Percentiles rank a stretch among this genome's conserved stretches.
Conservation (phyloP, 257 asterid genomes). For the Leptodermis oblonga region DNA sequence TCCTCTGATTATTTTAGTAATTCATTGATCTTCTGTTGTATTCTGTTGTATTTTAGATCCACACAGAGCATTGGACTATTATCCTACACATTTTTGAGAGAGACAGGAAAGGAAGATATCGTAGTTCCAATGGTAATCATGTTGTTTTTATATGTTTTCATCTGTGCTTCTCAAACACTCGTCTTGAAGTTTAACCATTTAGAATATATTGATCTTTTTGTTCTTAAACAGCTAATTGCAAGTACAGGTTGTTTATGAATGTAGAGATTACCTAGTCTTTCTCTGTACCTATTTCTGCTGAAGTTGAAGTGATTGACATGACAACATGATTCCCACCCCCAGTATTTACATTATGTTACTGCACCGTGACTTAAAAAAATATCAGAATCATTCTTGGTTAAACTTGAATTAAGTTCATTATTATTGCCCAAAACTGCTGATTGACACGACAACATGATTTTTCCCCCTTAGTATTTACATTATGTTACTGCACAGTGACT, state of each 20-base stretch:
- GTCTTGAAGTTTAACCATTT: not conserved
- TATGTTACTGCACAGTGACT: not conserved
- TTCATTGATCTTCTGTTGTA: not conserved
- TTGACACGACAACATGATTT: not conserved
- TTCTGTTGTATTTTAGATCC: constrained; percentile 52
- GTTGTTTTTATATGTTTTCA: not conserved
- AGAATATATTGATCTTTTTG: not conserved
- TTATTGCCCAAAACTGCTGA: too few species aligned
- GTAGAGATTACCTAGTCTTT: not conserved
- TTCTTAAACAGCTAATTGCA: not conserved
- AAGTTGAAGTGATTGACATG: not conserved
- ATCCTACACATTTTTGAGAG: constrained; percentile 74
- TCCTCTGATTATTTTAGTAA: not conserved
- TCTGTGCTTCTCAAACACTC: not conserved
- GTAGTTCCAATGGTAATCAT: constrained; percentile 80
- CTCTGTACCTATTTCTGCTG: not conserved
- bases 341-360: too few species aligned
- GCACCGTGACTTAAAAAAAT: too few species aligned
- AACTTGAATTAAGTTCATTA: too few species aligned
- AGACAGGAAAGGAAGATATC: constrained; percentile 84
- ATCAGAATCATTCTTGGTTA: too few species aligned
- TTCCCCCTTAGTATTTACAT: not conserved
- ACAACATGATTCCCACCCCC: not conserved
- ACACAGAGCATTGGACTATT: constrained; percentile 85
- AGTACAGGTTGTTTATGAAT: not conserved